Base-by-base conservation (phyloP, 2,329 filamentous ascomycete genomes). In the Ilyonectria destructans region DNA sequence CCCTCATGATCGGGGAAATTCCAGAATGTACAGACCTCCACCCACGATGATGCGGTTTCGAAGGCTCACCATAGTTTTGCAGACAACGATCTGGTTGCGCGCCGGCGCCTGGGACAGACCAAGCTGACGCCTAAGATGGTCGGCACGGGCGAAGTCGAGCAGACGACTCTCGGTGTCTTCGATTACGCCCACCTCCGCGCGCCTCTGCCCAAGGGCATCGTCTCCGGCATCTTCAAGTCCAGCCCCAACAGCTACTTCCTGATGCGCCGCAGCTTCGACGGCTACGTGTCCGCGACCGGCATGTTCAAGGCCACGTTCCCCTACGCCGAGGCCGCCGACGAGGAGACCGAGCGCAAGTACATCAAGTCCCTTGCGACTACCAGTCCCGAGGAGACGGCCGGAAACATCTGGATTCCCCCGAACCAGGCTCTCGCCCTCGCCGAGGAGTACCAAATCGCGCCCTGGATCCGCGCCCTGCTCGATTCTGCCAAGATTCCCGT, bases 141-240 rank as follows among this genome's bases (percentile, higher is more conserved):
- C 37, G 90, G 92, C 74, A 85, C 91, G n/a, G 90, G 91, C 80
- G 91, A 94, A 71, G 89, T 91, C 64, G 93, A 94, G 79, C 86
- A 90, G 54, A 87, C 92, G 73, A 91, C 92, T 74, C 86, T 96
- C 68, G 94, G 94, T 58, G 90, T 92, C 54, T 97, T 99, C 80
- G 96, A 98, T 82, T 99, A 99, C 82, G 96, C 95, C 72, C 96
- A 99, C 80, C 87, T 99, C 57, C 93, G 96, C 78, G 96, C 95
- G 68, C 96, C 96, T 15, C 85, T 99, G 54, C 96, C 96, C 57
- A 96, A 95, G 82, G 95, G 96, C 71, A 91, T 98, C 74, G 90
- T 91, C 31, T 97, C 95, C 6, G 96, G 96, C 78, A 97, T 99
- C 77, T 98, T 98, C 85, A 92, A 93, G 77, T 92, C 91, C 67